phyloP scores from a whole-genome alignment of 2,329 filamentous ascomycete species.

The Pseudogymnoascus sp. region DNA sequence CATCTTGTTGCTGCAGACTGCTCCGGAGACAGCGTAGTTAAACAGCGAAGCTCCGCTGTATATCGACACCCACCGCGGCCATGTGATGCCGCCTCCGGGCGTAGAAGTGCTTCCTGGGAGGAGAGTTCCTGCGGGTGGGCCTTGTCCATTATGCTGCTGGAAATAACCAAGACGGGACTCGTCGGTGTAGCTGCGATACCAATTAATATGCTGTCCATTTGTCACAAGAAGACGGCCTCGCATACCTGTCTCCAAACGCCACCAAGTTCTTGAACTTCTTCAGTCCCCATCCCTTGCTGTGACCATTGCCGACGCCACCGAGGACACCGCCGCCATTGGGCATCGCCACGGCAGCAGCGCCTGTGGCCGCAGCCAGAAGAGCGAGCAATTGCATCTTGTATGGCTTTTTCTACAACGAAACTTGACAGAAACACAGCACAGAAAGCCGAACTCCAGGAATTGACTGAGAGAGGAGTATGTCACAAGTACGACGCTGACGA shows the following conservation, averaged over 20 bases:
- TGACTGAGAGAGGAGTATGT: not conserved
- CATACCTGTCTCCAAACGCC: conserved; percentile 61
- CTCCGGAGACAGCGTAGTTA: conserved; percentile 68
- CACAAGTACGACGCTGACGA: not conserved
- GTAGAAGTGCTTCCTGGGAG: conserved; percentile 45
- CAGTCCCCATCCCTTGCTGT: conserved; percentile 21
- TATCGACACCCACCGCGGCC: conserved; percentile 61
- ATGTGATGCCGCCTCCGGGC: conserved; percentile 58
- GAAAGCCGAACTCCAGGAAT: not conserved
- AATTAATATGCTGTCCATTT: conserved; percentile 7
- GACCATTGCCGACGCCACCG: not conserved
- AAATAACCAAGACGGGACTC: conserved; percentile 63
- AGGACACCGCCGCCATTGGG: not conserved
- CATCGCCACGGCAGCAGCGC: not conserved
- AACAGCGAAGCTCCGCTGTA: conserved; percentile 50
- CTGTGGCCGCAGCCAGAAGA: not conserved
- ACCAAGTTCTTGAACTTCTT: conserved; percentile 56
- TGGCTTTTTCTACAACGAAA: not conserved
- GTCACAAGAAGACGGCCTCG: not conserved
- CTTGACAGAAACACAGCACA: not conserved
- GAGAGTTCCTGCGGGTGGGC: conserved; percentile 54
- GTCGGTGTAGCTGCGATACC: conserved; percentile 54
- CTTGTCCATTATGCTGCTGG: conserved; percentile 45
- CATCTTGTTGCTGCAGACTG: conserved; percentile 65
- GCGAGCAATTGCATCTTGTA: not conserved